Evolutionary conservation across 2,329 filamentous ascomycete species (phyloP).

Genomic region (Colletotrichum lini): DNA sequence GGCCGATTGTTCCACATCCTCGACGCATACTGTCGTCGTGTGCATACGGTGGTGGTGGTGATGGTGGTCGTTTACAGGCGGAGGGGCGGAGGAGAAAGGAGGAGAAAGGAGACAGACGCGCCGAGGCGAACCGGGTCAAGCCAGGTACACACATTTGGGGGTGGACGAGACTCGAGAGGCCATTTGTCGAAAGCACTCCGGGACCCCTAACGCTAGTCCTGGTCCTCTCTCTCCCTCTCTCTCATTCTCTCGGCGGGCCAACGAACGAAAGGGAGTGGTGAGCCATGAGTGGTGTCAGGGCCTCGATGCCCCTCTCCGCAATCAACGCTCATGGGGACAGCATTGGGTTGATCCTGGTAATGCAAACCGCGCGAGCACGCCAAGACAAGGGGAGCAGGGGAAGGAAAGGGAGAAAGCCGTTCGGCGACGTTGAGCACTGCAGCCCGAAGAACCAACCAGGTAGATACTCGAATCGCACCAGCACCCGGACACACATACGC

Average conservation of each 20-base stretch:
- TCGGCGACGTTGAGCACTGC: slow-evolving; percentile 31
- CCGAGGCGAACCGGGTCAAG: slow-evolving; percentile 33
- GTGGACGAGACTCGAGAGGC: slow-evolving; percentile 16
- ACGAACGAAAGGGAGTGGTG: slow-evolving; percentile 24
- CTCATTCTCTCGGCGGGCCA: slow-evolving; percentile 6
- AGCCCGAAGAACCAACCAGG: slow-evolving; percentile 32
- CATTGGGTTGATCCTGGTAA: slow-evolving; percentile 38
- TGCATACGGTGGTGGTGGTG: slow-evolving; percentile 3
- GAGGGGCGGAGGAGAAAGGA: slow-evolving; percentile 9
- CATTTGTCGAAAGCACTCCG: slow-evolving; percentile 21
- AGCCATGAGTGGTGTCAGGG: slow-evolving; percentile 23
- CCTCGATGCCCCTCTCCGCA: slow-evolving; percentile 39
- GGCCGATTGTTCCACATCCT: slow-evolving; percentile 21
- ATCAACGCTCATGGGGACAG: slow-evolving; percentile 32
- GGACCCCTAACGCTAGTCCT: slow-evolving; percentile 32
- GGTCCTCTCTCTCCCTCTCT: background rate
- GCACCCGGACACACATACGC: background rate
- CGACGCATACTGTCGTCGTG: background rate
- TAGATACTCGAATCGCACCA: slow-evolving; percentile 30
- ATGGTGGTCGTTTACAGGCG: slow-evolving; percentile 4
- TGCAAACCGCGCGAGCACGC: slow-evolving; percentile 20
- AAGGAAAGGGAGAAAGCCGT: slow-evolving; percentile 23
- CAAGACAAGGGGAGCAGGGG: slow-evolving; percentile 17
- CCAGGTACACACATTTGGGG: slow-evolving; percentile 15
- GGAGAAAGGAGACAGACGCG: slow-evolving; percentile 9